A percentile compares a stretch with the other conserved stretches of the same genome.
phyloP scores from a whole-genome alignment of 208 protist species.

The Leishmania tropica region DNA sequence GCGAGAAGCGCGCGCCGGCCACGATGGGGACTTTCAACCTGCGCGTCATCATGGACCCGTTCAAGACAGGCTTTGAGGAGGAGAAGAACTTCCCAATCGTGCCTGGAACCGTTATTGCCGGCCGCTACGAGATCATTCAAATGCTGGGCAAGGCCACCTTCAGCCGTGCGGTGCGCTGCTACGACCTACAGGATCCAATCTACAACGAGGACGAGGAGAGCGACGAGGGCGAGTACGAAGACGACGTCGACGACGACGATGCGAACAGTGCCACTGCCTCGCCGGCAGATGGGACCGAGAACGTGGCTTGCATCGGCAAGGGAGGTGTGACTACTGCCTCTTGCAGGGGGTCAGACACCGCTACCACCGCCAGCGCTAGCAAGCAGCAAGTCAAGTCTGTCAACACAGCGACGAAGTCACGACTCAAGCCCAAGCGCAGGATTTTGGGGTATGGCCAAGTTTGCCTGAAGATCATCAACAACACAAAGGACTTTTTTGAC shows the following conservation, averaged over 20 bases:
- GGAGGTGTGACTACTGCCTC: neutral
- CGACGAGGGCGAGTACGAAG: constrained; percentile 17
- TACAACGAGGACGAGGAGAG: constrained; percentile 61
- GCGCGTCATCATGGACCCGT: constrained; percentile 89
- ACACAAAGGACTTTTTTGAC: constrained; percentile 98
- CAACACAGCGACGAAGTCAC: neutral
- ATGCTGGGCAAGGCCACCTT: constrained; percentile 96
- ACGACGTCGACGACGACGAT: constrained; percentile 9
- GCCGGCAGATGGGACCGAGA: neutral
- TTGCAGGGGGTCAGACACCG: neutral
- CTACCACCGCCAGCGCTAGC: neutral
- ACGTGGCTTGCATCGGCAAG: neutral
- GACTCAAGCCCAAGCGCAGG: constrained; percentile 20
- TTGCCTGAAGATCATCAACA: constrained; percentile 98
- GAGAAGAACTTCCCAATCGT: constrained; percentile 93
- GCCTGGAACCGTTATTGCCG: constrained; percentile 86
- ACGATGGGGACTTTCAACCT: constrained; percentile 92
- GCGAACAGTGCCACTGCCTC: constrained; percentile 9
- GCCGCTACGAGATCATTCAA: constrained; percentile 95
- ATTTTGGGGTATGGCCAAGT: constrained; percentile 80
- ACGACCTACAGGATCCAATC: constrained; percentile 91
- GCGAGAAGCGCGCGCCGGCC: constrained; percentile 62
- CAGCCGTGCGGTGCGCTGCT: constrained; percentile 93
- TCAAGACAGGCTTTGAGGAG: constrained; percentile 95
- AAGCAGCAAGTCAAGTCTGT: constrained; percentile 1